phyloP scores from a whole-genome alignment of 2,329 filamentous ascomycete species.

The Aspergillus latus region DNA sequence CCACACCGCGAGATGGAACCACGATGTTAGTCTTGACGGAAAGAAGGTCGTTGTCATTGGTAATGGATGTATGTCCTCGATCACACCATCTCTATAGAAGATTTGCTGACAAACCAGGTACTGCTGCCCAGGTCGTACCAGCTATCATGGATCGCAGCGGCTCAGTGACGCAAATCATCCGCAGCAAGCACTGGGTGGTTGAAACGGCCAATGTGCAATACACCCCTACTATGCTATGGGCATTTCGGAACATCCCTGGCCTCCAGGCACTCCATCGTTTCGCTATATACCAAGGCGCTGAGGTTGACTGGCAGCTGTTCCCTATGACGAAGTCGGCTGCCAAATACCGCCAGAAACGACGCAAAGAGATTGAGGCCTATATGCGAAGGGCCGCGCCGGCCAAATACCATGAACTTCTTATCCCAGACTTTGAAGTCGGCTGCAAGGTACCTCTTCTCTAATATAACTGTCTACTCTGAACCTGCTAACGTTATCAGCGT shows the following conservation, averaged over 20 bases:
- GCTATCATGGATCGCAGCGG: constrained; percentile 41
- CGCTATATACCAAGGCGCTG: constrained; percentile 36
- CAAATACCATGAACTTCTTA: constrained; percentile 15
- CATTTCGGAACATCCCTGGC: constrained; percentile 50
- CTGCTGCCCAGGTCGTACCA: constrained; percentile 29
- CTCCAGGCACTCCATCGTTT: constrained; percentile 38
- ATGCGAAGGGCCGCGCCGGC: constrained; percentile 13
- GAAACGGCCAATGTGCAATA: constrained; percentile 41
- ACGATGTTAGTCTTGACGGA: constrained; percentile 22
- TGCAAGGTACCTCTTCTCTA: constrained; percentile 10
- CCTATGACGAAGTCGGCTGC: constrained; percentile 48
- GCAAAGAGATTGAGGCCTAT: constrained; percentile 42
- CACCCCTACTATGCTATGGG: constrained; percentile 51
- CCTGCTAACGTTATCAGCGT: background rate
- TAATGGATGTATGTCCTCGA: constrained; percentile 34
- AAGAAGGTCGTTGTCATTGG: constrained; percentile 32
- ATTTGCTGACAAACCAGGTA: constrained; percentile 15
- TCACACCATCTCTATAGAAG: no score
- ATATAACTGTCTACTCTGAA: background rate
- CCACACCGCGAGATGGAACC: constrained; percentile 30
- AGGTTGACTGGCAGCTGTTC: constrained; percentile 29
- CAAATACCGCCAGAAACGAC: constrained; percentile 33
- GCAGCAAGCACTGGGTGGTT: constrained; percentile 57
- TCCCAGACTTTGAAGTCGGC: constrained; percentile 17
- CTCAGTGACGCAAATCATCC: constrained; percentile 58